These are phyloP conservation scores for Paramecium sexaurelia DNA, from an alignment of 73 alveolate genomes.

Conservation along the genomic window DNA sequence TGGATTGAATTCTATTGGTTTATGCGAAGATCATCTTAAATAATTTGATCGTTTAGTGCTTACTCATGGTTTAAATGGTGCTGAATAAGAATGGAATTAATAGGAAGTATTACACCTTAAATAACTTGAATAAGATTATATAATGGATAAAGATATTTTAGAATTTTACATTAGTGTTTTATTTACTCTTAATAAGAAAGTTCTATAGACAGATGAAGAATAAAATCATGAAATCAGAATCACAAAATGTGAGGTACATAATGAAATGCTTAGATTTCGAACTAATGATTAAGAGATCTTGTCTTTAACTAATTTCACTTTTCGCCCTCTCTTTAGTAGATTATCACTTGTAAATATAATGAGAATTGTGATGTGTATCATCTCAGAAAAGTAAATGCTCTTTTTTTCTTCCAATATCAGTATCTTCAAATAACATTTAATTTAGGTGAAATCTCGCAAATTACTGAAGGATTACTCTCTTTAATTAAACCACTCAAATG, in stretches of 20 bases:
- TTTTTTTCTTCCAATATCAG: constrained; percentile 27
- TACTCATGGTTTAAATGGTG: constrained; percentile 39
- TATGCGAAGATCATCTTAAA: background rate
- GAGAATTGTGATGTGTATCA: constrained; percentile 54
- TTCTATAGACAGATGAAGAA: background rate
- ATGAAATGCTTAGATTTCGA: constrained; percentile 30
- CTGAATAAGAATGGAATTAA: constrained; percentile 53
- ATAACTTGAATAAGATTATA: constrained; percentile 1
- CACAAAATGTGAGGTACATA: constrained; percentile 26
- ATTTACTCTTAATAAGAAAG: background rate
- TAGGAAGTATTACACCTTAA: background rate
- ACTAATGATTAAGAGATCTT: constrained; percentile 30
- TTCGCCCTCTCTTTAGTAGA: constrained; percentile 47
- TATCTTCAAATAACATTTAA: background rate
- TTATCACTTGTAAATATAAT: background rate
- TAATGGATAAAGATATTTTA: constrained; percentile 30
- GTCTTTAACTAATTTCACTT: background rate
- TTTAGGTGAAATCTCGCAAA: constrained; percentile 11
- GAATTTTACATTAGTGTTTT: constrained; percentile 38
- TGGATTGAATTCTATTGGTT: constrained; percentile 1
- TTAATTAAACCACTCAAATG: constrained; percentile 35
- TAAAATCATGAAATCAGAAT: constrained; percentile 14
- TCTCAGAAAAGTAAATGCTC: constrained; percentile 19
- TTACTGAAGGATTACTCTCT: constrained; percentile 32
- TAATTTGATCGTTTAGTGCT: constrained; percentile 19